Base-by-base conservation (phyloP, 2,329 filamentous ascomycete genomes). In the Botrytis deweyae region DNA sequence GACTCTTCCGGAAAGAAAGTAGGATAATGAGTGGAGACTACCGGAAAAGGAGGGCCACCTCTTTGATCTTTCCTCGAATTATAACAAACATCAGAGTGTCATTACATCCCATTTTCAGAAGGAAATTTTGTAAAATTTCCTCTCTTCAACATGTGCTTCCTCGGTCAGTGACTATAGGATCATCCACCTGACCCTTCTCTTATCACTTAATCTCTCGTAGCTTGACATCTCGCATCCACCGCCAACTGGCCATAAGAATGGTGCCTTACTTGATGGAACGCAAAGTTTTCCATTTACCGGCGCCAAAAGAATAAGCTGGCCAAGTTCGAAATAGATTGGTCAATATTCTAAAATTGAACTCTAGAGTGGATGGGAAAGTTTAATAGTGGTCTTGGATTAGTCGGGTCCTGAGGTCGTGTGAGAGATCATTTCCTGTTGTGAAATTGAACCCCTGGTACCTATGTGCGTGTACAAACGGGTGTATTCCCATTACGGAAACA, bases 391-490 rank as follows among this genome's bases (percentile, higher is more conserved):
- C 42, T 46, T 46, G 63, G 40, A 36, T 33, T 6, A 46, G 42
- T 46, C n/a, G 42, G 63, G 63, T 46, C 63, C 42, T 46, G 42
- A 14, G 42, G 63, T 36, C 62, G 33, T 49, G 20, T 29, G 44
- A n/a, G 44, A 38, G n/a, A 52, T 49, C 22, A 38, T 67, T 55
- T 67, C 33, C 44, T 52, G 14, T 67, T 67, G 8, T 40, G 46
- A 40, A 10, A 12, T 55, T 22, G 46, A 66, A 36, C 42, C 42
- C 64, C 64, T 66, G 44, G 42, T 66, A 49, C 64, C 64, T 66
- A 65, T 65, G 8, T 40, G 46, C 36, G 20, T 40, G 65, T 40
- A 40, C 9, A 25, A 68, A 25, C n/a, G 65, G 36, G 7, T 68
- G 22, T 22, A 38, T 55, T 29, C 25, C 36, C 29, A 14, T 40